Base-by-base conservation (phyloP, 192 early-diverging fungal genomes). In the Ambispora gerdemannii region DNA sequence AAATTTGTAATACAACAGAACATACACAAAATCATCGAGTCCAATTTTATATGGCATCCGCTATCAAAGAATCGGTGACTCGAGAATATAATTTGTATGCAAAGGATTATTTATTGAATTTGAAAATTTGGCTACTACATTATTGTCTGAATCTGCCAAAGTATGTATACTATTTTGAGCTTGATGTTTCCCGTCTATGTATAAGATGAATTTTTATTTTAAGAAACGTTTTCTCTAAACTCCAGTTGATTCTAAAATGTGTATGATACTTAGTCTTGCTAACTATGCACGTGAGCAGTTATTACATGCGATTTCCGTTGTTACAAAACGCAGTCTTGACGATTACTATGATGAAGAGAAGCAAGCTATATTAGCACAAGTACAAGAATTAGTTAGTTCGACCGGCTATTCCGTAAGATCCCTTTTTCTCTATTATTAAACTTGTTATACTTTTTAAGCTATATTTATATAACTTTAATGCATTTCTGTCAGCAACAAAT, bases 241-340 rank as follows among this genome's bases (percentile, higher is more conserved):
- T 10, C n/a, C 13, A 43, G 24, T 4, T 4, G 30, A 55, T 20
- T 55, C 4, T 27, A 22, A 27, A 22, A 55, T 55, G 30, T 55
- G 24, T 53, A 20, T 55, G n/a, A 22, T 55, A 27, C 17, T 50
- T 35, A 82, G 85, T 13, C 49, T 87, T 11, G 70, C 73, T 22
- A 78, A 79, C 8, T 88, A 82, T 67, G 84, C 85, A 4, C 76
- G 78, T 30, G 83, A 85, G 56, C 79, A 83, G 60, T 63, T 87
- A 7, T 75, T 88, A 17, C 74, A 82, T 51, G 79, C 86, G 4
- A 78, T 87, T 28, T 77, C 89, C 34, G 78, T 89, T 4, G 83
- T 89, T 60, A 85, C 82, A 11, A 91, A 91, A 66, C 78, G 87
- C 32, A 82, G 87, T 22, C 85, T 84, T 67, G 75, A 87, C 34